phyloP scores from a whole-genome alignment of 2,329 filamentous ascomycete species.

The Exophiala sp. region DNA sequence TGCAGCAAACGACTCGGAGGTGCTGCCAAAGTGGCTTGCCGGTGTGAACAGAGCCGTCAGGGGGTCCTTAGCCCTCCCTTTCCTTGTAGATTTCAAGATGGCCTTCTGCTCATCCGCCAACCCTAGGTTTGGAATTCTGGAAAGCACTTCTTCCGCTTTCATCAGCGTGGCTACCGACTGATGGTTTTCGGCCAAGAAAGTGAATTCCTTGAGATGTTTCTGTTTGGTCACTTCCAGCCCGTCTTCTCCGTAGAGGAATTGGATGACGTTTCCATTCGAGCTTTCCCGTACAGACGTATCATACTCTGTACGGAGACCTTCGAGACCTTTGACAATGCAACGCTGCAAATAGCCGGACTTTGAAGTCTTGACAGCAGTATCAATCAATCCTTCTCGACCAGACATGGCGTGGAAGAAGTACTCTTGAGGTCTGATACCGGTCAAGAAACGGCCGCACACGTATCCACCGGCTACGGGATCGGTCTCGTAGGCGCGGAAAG shows the following conservation, averaged over 20 bases:
- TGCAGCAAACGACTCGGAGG: conserved; percentile 77
- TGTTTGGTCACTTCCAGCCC: conserved; percentile 91
- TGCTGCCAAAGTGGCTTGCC: conserved; percentile 72
- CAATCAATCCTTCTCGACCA: conserved; percentile 93
- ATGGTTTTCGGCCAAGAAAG: conserved; percentile 82
- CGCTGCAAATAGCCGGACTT: conserved; percentile 93
- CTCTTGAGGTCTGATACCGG: conserved; percentile 91
- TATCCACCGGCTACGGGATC: conserved; percentile 86
- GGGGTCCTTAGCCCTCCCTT: conserved; percentile 63
- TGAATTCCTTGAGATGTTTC: conserved; percentile 83
- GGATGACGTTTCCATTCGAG: conserved; percentile 84
- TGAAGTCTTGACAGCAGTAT: conserved; percentile 97
- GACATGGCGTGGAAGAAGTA: conserved; percentile 99
- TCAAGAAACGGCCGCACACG: conserved; percentile 93
- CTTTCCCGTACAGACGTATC: conserved; percentile 84
- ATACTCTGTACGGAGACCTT: conserved; percentile 85
- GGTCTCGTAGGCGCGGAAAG: conserved; percentile 87
- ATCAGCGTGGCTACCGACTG: conserved; percentile 72
- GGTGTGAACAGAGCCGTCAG: conserved; percentile 68
- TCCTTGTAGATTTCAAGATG: conserved; percentile 57
- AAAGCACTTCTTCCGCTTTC: conserved; percentile 51
- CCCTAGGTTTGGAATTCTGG: conserved; percentile 8
- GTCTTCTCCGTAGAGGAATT: conserved; percentile 96
- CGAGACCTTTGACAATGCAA: conserved; percentile 98
- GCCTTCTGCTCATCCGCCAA: conserved; percentile 43